A percentile compares a stretch with the other conserved stretches of the same genome.
phyloP scores from a whole-genome alignment of 2,329 filamentous ascomycete species.

The Calycina marina region DNA sequence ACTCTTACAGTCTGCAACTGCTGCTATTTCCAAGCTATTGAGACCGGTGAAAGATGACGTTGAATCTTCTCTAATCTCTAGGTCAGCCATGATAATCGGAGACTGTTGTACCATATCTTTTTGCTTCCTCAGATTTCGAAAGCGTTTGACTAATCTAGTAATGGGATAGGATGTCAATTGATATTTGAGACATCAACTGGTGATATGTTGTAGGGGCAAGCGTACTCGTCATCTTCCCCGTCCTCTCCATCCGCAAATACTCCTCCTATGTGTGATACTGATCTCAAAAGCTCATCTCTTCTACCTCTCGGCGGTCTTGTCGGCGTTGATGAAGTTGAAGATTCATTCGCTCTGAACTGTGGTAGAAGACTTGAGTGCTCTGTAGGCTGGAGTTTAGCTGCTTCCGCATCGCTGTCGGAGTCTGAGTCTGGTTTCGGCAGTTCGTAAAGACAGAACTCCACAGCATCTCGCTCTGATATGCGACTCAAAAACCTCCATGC shows the following conservation, averaged over 20 bases:
- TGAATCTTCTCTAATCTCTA: constrained; percentile 36
- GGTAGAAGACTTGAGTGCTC: constrained; percentile 18
- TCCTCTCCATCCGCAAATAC: constrained; percentile 24
- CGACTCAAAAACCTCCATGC: constrained; percentile 65
- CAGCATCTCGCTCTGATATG: constrained; percentile 56
- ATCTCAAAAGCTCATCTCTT: constrained; percentile 26
- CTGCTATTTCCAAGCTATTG: constrained; percentile 78
- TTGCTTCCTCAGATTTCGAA: neutral
- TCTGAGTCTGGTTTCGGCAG: constrained; percentile 31
- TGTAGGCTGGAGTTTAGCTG: constrained; percentile 7
- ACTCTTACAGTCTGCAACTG: constrained; percentile 67
- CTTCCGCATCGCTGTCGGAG: constrained; percentile 1
- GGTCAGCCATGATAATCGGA: too few relatives aligned
- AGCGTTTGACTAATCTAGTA: neutral
- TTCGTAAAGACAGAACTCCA: constrained; percentile 62
- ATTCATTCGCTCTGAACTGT: constrained; percentile 14
- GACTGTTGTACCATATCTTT: too few relatives aligned
- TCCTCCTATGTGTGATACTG: constrained; percentile 35
- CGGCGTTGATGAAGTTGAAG: constrained; percentile 2
- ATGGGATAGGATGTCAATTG: too few relatives aligned
- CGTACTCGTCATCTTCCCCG: constrained; percentile 29
- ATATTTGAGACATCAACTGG: too few relatives aligned
- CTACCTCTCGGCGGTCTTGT: constrained; percentile 13
- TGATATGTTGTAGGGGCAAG: too few relatives aligned
- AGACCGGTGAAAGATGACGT: constrained; percentile 62